Evolutionary conservation across 2,329 filamentous ascomycete species (phyloP).

Genomic region (Pochonia chlamydosporia): DNA sequence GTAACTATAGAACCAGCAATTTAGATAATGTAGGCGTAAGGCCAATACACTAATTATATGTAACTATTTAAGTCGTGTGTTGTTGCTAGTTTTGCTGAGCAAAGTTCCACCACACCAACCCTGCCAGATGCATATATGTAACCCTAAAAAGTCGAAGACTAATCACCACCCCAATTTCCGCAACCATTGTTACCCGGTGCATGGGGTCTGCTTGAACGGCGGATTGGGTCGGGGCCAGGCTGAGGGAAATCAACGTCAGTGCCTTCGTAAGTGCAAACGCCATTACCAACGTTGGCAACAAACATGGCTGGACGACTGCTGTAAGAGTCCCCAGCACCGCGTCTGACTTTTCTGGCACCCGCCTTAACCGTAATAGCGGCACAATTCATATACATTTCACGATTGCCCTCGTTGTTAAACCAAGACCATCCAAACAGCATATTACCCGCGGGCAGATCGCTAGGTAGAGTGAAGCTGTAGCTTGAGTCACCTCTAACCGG

Average conservation of each 20-base stretch:
- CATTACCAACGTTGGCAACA: slow-evolving; percentile 56
- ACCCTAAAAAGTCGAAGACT: no score
- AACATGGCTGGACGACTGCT: slow-evolving; percentile 57
- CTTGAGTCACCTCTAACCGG: slow-evolving; percentile 21
- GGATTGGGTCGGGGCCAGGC: slow-evolving; percentile 48
- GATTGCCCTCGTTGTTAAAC: slow-evolving; percentile 58
- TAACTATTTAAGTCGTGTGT: no score
- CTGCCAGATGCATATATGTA: no score
- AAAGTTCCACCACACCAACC: no score
- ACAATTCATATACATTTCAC: slow-evolving; percentile 69
- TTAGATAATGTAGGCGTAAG: no score
- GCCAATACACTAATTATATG: no score
- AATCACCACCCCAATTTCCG: slow-evolving; percentile 4
- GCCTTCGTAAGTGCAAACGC: slow-evolving; percentile 49
- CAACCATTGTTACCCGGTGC: slow-evolving; percentile 2
- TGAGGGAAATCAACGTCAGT: slow-evolving; percentile 56
- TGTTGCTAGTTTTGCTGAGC: no score
- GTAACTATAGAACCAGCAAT: no score
- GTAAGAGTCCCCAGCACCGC: slow-evolving; percentile 28
- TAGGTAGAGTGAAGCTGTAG: slow-evolving; percentile 47
- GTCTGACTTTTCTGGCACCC: slow-evolving; percentile 1
- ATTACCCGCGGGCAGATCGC: slow-evolving; percentile 39
- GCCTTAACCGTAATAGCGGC: slow-evolving; percentile 47
- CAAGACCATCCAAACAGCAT: slow-evolving; percentile 58
- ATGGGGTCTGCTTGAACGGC: slow-evolving; percentile 6